phyloP scores from a whole-genome alignment of 106 monocot genomes.

The Dactylorhiza incarnata region DNA sequence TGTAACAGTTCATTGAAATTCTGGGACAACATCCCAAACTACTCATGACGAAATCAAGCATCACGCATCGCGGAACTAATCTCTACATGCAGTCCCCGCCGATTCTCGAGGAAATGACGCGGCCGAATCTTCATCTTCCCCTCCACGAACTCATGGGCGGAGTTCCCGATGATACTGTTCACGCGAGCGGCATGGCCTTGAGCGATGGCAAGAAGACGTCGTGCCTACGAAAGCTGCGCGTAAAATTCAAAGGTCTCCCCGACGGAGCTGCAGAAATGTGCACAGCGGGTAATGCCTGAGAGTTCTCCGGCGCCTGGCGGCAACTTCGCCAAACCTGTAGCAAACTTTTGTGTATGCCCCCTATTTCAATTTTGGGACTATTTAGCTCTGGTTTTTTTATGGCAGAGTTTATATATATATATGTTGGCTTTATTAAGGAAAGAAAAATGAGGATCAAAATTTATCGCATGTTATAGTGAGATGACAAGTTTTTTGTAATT shows the following conservation, averaged over 20 bases:
- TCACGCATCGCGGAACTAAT: conserved; percentile 65
- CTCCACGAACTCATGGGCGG: conserved; percentile 64
- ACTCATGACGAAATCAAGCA: conserved; percentile 54
- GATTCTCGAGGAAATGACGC: conserved; percentile 88
- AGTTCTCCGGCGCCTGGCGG: no score
- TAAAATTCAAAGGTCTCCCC: conserved; percentile 45
- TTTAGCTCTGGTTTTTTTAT: no score
- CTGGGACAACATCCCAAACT: conserved; percentile 67
- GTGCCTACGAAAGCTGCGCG: conserved; percentile 61
- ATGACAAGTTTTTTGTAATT: no score
- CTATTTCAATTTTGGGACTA: no score
- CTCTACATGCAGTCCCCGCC: conserved; percentile 93
- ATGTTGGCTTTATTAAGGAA: no score
- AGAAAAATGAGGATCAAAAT: no score
- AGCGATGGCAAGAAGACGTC: conserved; percentile 56
- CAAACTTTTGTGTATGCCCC: no score
- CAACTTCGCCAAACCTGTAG: no score
- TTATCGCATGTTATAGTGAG: no score
- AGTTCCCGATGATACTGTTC: conserved; percentile 45
- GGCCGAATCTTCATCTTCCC: conserved; percentile 55
- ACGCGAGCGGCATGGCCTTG: conserved; percentile 54
- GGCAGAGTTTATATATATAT: no score
- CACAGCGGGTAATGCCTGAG: conserved; percentile 20
- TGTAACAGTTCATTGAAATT: conserved; percentile 66
- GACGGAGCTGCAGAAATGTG: conserved; percentile 37